Percentiles rank a stretch among this genome's conserved stretches.
These are phyloP conservation scores for Kluyveromyces dobzhanskii DNA, from an alignment of 805 yeast species.

Conservation along the genomic window DNA sequence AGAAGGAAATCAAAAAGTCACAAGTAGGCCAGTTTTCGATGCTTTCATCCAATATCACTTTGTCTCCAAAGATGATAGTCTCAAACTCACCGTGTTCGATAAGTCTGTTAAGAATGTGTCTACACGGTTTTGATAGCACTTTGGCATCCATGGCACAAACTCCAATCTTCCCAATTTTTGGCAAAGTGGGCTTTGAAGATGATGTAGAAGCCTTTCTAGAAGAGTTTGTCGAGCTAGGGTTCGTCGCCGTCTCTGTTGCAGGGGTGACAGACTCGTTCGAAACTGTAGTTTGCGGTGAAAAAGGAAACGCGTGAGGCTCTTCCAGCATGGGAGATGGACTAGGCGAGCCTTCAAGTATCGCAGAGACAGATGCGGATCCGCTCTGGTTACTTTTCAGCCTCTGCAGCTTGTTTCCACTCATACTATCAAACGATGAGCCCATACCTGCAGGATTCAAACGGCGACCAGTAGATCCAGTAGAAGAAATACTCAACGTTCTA, in stretches of 20 bases:
- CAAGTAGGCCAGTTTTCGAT: conserved; percentile 99
- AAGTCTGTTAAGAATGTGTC: conserved; percentile 79
- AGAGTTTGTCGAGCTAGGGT: conserved; percentile 19
- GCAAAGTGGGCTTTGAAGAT: conserved; percentile 35
- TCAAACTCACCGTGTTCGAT: conserved; percentile 94
- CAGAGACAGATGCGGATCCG: background rate
- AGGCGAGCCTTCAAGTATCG: conserved; percentile 4
- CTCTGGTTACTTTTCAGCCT: conserved; percentile 8
- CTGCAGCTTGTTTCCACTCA: conserved; percentile 4
- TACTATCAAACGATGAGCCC: conserved; percentile 1
- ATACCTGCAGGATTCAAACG: conserved; percentile 6
- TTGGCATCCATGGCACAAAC: conserved; percentile 99
- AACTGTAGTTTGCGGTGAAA: background rate
- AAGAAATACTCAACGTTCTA: conserved; percentile 19
- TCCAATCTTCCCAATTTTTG: conserved; percentile 86
- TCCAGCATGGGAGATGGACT: conserved; percentile 1
- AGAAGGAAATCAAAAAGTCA: conserved; percentile 87
- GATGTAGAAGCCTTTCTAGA: conserved; percentile 25
- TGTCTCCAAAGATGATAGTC: conserved; percentile 94
- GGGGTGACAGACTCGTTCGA: background rate
- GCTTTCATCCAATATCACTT: conserved; percentile 85
- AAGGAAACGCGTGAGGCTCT: background rate
- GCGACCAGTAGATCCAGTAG: conserved; percentile 8
- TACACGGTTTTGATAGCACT: conserved; percentile 90
- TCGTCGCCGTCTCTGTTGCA: conserved; percentile 5